Percentiles rank a stretch among this genome's conserved stretches.
These are phyloP conservation scores for Edaphochlamys debaryana DNA, from an alignment of 139 green algal genomes.

Conservation along the genomic window DNA sequence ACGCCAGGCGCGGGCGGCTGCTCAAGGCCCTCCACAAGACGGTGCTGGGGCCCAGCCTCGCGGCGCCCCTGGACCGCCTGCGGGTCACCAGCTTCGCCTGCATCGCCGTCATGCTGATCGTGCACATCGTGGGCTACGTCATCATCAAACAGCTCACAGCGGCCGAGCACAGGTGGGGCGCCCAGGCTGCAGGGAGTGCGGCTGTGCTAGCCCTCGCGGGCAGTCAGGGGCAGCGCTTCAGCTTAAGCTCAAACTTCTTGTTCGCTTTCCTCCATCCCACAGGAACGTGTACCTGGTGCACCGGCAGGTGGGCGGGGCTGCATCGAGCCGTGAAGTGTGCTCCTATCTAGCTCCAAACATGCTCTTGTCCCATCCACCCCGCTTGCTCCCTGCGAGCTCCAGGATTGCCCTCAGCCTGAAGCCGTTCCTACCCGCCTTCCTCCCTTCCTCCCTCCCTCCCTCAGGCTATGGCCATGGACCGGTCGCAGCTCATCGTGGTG, in stretches of 20 bases:
- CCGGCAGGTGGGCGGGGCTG: constrained; percentile 11
- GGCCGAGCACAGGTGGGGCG: not conserved
- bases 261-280: not conserved
- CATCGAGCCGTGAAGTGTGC: too few relatives aligned
- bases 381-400: too few relatives aligned
- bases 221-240: too few relatives aligned
- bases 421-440: too few relatives aligned
- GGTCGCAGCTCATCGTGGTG: not conserved
- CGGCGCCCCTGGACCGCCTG: not conserved
- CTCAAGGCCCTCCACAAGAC: constrained; percentile 27
- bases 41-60: constrained; percentile 15
- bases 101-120: constrained; percentile 6
- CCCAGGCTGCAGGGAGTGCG: not conserved
- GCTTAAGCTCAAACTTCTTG: too few relatives aligned
- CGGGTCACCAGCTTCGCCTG: not conserved
- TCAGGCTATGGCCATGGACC: too few relatives aligned
- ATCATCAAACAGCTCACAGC: not conserved
- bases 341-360: not conserved
- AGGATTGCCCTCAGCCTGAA: too few relatives aligned
- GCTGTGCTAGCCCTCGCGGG: not conserved
- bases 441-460: too few relatives aligned
- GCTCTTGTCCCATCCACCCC: too few relatives aligned
- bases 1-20: constrained; percentile 24
- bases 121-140: constrained; percentile 20
- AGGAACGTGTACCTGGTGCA: constrained; percentile 17